phyloP scores from a whole-genome alignment of 441 rosid genomes.

The Euphorbia corollata region DNA sequence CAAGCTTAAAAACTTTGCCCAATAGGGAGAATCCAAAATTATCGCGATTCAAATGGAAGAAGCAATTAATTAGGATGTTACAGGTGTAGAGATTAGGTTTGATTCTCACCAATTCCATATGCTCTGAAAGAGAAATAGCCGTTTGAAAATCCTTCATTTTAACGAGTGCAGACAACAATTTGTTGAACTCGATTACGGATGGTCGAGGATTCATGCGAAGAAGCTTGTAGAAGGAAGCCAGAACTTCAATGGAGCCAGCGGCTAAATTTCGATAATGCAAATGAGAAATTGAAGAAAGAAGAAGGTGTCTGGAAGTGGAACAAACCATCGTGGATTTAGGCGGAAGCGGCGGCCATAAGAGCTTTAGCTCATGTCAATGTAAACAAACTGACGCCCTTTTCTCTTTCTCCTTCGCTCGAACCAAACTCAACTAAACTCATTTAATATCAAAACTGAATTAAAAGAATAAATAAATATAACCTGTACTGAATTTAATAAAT shows the following conservation, averaged over 20 bases:
- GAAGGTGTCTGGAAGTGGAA: no score
- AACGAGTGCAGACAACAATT: not conserved
- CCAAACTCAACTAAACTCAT: no score
- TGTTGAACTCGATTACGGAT: not conserved
- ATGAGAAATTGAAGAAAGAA: not conserved
- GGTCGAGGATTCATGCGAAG: not conserved
- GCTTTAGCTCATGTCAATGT: no score
- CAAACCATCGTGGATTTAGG: no score
- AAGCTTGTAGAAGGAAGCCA: not conserved
- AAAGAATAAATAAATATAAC: no score
- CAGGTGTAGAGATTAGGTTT: constrained; percentile 3
- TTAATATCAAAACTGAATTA: no score
- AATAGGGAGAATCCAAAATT: constrained; percentile 23
- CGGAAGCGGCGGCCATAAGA: no score
- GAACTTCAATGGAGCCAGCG: not conserved
- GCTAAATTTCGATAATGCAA: not conserved
- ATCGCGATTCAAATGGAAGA: constrained; percentile 16
- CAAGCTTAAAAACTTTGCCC: constrained; percentile 25
- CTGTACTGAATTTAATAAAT: no score
- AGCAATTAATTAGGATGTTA: constrained; percentile 26
- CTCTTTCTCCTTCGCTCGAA: no score
- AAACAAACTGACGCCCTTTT: no score
- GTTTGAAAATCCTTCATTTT: not conserved
- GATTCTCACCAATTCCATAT: constrained; percentile 4
- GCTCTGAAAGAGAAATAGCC: not conserved